These are phyloP conservation scores for Penicillium desertorum DNA, from an alignment of 495 filamentous ascomycete genomes.

Conservation along the genomic window DNA sequence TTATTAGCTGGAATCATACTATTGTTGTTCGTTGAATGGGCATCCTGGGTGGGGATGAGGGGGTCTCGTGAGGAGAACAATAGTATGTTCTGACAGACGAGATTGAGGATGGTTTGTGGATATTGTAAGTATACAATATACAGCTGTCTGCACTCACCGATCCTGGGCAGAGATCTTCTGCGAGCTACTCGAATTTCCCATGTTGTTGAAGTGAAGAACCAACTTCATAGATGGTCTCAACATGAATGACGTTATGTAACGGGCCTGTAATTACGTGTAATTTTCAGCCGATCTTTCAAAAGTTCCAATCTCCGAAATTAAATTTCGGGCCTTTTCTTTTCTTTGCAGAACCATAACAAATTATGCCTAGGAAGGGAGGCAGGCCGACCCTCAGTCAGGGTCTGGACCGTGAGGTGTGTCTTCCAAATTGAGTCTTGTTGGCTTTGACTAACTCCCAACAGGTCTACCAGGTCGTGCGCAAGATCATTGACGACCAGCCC, in stretches of 20 bases:
- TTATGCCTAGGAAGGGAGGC: constrained; percentile 41
- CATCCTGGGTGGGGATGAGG: constrained; percentile 12
- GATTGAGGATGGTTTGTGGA: not conserved
- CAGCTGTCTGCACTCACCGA: constrained; percentile 44
- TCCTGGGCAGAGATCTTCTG: constrained; percentile 73
- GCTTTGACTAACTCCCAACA: constrained; percentile 22
- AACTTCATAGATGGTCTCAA: constrained; percentile 3
- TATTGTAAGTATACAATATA: not conserved
- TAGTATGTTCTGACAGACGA: not conserved
- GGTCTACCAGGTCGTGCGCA: constrained; percentile 75
- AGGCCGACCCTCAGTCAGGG: constrained; percentile 53
- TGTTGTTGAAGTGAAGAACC: constrained; percentile 34
- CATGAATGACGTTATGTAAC: constrained; percentile 29
- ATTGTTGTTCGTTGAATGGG: not conserved
- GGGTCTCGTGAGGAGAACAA: constrained; percentile 26
- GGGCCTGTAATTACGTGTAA: constrained; percentile 21
- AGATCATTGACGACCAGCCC: constrained; percentile 64
- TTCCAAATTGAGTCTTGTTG: constrained; percentile 2
- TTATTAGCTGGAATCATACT: constrained; percentile 9
- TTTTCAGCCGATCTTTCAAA: constrained; percentile 11
- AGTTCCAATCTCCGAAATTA: constrained; percentile 12
- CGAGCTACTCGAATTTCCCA: constrained; percentile 66
- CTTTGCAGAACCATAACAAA: constrained; percentile 16
- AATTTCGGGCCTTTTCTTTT: constrained; percentile 23
- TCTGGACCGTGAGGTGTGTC: constrained; percentile 55